These are phyloP conservation scores for Limonium bicolor DNA, from an alignment of 148 eudicot species.

Conservation along the genomic window DNA sequence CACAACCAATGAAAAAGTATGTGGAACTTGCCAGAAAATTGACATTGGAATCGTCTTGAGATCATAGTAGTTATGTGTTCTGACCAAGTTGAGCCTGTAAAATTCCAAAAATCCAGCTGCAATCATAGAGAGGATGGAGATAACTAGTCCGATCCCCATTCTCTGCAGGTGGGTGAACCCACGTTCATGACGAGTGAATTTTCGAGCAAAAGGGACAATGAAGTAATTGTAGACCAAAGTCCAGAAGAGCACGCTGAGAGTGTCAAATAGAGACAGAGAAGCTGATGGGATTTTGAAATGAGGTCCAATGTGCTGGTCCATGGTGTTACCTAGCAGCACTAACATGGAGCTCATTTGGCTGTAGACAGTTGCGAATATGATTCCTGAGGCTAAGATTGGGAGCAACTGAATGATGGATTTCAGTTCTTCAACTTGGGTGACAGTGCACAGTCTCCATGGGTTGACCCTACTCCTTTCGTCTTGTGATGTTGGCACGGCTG, in stretches of 20 bases:
- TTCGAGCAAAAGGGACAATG: slow-evolving; percentile 9
- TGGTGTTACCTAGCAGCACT: slow-evolving; percentile 8
- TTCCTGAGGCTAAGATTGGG: slow-evolving; percentile 10
- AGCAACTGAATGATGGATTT: slow-evolving; percentile 5
- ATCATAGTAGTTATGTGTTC: slow-evolving; percentile 11
- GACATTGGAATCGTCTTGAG: slow-evolving; percentile 9
- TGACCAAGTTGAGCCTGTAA: slow-evolving; percentile 11
- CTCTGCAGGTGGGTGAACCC: slow-evolving; percentile 18
- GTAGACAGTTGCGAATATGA: slow-evolving; percentile 8
- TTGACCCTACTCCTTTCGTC: not conserved
- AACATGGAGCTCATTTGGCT: slow-evolving; percentile 15
- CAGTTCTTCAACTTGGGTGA: slow-evolving; percentile 13
- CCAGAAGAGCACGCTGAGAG: slow-evolving; percentile 18
- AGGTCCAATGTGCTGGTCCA: slow-evolving; percentile 13
- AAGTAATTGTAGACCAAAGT: slow-evolving; percentile 8
- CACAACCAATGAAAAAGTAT: slow-evolving; percentile 16
- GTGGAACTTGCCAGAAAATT: slow-evolving; percentile 20
- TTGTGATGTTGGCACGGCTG: slow-evolving; percentile 5
- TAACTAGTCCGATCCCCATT: slow-evolving; percentile 17
- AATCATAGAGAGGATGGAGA: slow-evolving; percentile 15
- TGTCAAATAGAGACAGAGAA: slow-evolving; percentile 10
- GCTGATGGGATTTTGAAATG: slow-evolving; percentile 12
- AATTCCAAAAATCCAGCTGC: slow-evolving; percentile 12
- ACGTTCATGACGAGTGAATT: slow-evolving; percentile 8
- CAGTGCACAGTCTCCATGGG: slow-evolving; percentile 11